Base-by-base conservation (phyloP, 805 yeast species). In the Candida adriatica region DNA sequence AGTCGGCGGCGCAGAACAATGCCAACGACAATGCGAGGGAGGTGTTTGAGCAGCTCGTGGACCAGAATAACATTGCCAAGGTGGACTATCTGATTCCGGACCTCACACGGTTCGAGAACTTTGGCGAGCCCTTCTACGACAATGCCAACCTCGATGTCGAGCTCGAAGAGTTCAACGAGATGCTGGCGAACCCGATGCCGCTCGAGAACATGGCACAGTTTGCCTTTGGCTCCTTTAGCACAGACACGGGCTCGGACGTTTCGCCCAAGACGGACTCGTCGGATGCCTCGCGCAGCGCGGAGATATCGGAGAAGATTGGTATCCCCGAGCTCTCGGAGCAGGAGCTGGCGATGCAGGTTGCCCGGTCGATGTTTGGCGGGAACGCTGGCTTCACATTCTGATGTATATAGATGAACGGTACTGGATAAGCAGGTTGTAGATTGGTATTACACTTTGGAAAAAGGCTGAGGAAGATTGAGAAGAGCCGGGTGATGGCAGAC, bases 31-130 rank as follows among this genome's bases (percentile, higher is more conserved):
- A 11, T 8, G 22, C 11, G 22, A 11, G 24, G n/a, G 40, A 37
- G 8, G 27, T 46, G 16, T 56, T 59, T 55, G 21, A 28, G 6
- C 36, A 38, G 18, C 27, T 55, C 8, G 31, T 49, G 16, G 59
- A 54, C 34, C 33, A 38, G 6, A 16, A 45, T 1, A 43, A 42
- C 5, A 55, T 51, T 24, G 41, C 51, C 6, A 46, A 37, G 17
- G 49, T 49, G 29, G 59, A 56, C 26, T 55, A 51, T 28, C 37
- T 55, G 16, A 38, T 44, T 7, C 54, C 59, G 14, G 37, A 49
- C 18, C 29, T 46, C 13, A 29, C 30, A 11, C 45, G 30, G 29
- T 45, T 39, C 20, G 39, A 43, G n/a, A 22, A 29, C 11, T 21
- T 45, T 23, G 37, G 35, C 7, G 57, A 52, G 34, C 57, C 55